Evolutionary conservation across 2,329 filamentous ascomycete species (phyloP), one percentile per base, ranked within the genome.

Genomic region (Raffaelea deltoideospora): DNA sequence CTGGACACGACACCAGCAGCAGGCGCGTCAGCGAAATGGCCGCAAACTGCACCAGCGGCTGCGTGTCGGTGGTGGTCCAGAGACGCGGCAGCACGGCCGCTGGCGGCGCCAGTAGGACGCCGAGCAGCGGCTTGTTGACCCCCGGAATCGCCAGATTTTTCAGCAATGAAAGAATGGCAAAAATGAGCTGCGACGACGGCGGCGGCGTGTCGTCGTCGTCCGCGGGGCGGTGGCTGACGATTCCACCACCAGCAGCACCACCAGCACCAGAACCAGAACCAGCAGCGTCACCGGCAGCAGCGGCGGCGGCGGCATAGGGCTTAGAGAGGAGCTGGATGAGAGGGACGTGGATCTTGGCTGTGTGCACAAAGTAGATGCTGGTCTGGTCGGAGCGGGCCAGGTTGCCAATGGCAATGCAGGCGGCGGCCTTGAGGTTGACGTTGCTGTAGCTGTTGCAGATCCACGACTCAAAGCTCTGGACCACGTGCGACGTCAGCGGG

Each of bases 131-230:
- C 49, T 75, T 77, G 53, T 78, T 78, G 20, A 52, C 49, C 0
- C 53, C 39, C 0, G 72, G 69, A 35, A 79, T 71, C 20, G 73
- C 69, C 9, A 79, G 64, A 49, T 79, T 79, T 52, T 76, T 77
- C 41, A 77, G 63, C 47, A 76, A 76, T 8, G 70, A 67, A 15
- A 79, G 57, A 3, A 61, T 56, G 2, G 70, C 62, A 47, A 77
- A 72, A 1, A 73, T 57, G 14, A 74, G 63, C 42, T 75, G 69
- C 3, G 49, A 38, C 20, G 48, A 18, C 42, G 5, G 46, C 41
- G 8, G 39, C 37, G 9, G 40, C 29, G 38, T 35, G n/a, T n/a
- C n/a, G n/a, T n/a, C n/a, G n/a, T n/a, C n/a, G n/a, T n/a, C n/a
- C n/a, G n/a, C n/a, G n/a, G n/a, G n/a, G n/a, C n/a, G n/a, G n/a